Evolutionary conservation across 169 alveolate genomes (phyloP), one percentile per base, ranked within the genome.

Genomic region (Plasmodium knowlesi): DNA sequence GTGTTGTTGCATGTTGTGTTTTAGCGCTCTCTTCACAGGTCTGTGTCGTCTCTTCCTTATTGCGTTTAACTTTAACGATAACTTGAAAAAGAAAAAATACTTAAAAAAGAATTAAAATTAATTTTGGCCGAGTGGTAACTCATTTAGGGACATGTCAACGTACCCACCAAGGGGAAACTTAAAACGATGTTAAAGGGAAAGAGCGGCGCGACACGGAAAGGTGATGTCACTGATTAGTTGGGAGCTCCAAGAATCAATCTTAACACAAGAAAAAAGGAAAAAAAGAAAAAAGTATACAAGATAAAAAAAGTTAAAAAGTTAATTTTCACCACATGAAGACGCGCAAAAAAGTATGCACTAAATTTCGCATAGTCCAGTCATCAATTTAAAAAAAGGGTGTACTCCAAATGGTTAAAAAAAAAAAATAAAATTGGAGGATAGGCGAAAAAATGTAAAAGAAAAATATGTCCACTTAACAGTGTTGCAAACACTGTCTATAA

Each of bases 401-500:
- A 16, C 37, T 25, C 8, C 37, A 37, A 67, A 67, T 22, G 5
- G 16, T 12, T 22, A 22, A 67, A 67, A 6, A 67, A 67, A 67
- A 67, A 67, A 19, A 61, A 61, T n/a, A 61, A 61, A 67, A 19
- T 0, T 67, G 34, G 37, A 1, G 41, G 76, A 67, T 16, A 39
- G 25, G 34, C 30, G 37, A 67, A 67, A 22, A 67, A 25, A 10
- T 28, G 41, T 67, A 67, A 67, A 67, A 34, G 74, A 61, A 61
- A 39, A 6, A 67, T 16, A 50, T 16, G 61, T 14, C 76, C 37
- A 19, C 30, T 67, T 67, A 67, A 22, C 41, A 19, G 76, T 67
- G 76, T 67, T 67, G 76, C 76, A 67, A 25, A 25, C 39, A 25
- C 37, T 67, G 76, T 67, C 76, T 67, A 67, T 67, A 67, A 67